Evolutionary conservation across 148 eudicot genomes (phyloP).

Genomic region (Fagopyrum homotropicum): DNA sequence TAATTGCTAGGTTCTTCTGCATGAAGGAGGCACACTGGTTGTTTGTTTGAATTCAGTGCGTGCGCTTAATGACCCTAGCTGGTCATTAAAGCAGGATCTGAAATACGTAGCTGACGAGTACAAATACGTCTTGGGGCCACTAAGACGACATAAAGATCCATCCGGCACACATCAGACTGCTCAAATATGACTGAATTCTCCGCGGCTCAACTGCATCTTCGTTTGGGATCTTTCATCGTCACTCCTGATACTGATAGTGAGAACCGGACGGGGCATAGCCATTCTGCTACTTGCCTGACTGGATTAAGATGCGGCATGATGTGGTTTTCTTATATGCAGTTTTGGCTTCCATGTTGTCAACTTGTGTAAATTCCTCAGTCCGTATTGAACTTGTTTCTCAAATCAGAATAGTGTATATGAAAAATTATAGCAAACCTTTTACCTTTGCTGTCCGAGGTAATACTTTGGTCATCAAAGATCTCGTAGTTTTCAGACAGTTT

Average conservation of each 20-base stretch:
- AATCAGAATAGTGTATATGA: neutral
- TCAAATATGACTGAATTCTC: neutral
- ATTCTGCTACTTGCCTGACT: neutral
- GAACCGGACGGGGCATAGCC: neutral
- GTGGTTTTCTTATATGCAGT: neutral
- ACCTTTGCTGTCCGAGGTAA: too few species aligned
- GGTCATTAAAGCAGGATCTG: slow-evolving; percentile 61
- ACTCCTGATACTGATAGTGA: neutral
- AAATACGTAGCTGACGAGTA: slow-evolving; percentile 29
- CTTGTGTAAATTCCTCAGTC: neutral
- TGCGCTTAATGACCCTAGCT: slow-evolving; percentile 58
- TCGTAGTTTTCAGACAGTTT: too few species aligned
- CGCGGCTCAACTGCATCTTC: neutral
- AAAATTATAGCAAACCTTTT: too few species aligned
- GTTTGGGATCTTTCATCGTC: neutral
- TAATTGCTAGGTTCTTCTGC: slow-evolving; percentile 73
- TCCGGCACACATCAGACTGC: neutral
- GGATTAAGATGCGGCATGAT: neutral
- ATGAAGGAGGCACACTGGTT: slow-evolving; percentile 91
- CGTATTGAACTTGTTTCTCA: neutral
- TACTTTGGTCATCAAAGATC: too few species aligned
- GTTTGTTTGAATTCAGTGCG: slow-evolving; percentile 93
- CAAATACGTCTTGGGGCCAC: slow-evolving; percentile 16
- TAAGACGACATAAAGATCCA: slow-evolving; percentile 2
- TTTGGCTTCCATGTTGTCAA: neutral